Evolutionary conservation across 257 asterid genomes (phyloP), one percentile per base, ranked within the genome.

Genomic region (Schizonepeta tenuifolia): DNA sequence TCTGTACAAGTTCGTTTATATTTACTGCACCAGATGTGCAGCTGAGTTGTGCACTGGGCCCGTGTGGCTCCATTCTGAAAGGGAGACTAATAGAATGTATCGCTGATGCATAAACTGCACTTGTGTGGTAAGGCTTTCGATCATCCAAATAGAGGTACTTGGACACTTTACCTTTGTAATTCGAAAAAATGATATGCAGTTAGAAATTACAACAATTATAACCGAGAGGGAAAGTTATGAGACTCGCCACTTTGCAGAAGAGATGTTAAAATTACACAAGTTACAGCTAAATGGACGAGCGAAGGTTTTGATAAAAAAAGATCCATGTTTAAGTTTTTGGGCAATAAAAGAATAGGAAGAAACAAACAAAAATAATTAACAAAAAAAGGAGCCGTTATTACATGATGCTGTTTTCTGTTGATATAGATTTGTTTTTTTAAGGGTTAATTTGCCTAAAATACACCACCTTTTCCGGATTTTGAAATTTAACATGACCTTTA

Each of bases 51-150:
- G 88, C 75, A 83, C 83, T 83, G 61, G 96, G 96, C 43, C 95
- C 88, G 35, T 74, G 85, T 60, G 82, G 95, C 77, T 85, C 86
- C 90, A 94, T 88, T 81, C 93, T 80, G 78, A 89, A 88, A 71
- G 98, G 98, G 68, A 94, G 96, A 76, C 89, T 85, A 79, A 89
- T 78, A 59, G 98, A 88, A 82, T 91, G 96, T 64, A 94, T 75
- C 28, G 96, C 96, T 74, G 98, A 86, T 24, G 98, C 97, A 82
- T 94, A 91, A 80, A 94, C 83, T 62, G 98, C 96, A 77, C 97
- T 91, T 14, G 95, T 79, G 88, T 94, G 92, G 75, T 88, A 94
- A 46, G 83, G 84, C 77, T 91, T 89, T 53, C 77, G 75, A 57
- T 93, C 97, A 31, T 89, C 83, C 78, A 91, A 70, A 69, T 64